phyloP scores from a whole-genome alignment of 345 rosid species.

The Populus tremula region DNA sequence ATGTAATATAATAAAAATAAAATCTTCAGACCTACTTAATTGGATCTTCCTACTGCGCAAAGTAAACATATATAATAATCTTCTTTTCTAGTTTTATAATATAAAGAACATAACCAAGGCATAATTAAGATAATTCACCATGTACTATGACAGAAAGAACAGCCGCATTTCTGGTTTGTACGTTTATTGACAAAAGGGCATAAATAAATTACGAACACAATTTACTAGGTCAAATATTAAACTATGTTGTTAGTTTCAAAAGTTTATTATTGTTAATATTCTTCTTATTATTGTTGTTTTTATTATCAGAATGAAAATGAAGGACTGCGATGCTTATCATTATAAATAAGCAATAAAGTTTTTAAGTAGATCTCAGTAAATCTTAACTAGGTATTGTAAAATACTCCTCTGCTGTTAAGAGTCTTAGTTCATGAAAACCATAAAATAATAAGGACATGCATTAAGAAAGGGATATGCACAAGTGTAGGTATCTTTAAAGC shows the following conservation, averaged over 20 bases:
- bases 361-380: slow-evolving; percentile 24
- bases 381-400: slow-evolving; percentile 11
- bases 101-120: not conserved
- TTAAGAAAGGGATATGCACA: not conserved
- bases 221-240: slow-evolving; percentile 32
- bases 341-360: slow-evolving; percentile 8
- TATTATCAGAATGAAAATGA: slow-evolving; percentile 11
- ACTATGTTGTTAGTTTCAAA: slow-evolving; percentile 17
- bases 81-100: not conserved
- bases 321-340: slow-evolving; percentile 28
- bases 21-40: slow-evolving; percentile 10
- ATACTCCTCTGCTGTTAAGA: not conserved
- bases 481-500: slow-evolving; percentile 1
- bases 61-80: slow-evolving; percentile 2
- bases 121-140: not conserved
- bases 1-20: slow-evolving; percentile 3
- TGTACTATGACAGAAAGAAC: not conserved
- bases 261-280: not conserved
- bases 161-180: not conserved
- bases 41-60: slow-evolving; percentile 24
- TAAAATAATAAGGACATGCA: not conserved
- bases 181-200: slow-evolving; percentile 3
- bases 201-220: slow-evolving; percentile 6
- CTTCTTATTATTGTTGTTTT: not conserved
- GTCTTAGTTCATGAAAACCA: not conserved